Base-by-base conservation (phyloP, 306 rosid genomes). In the Dryas octopetala region DNA sequence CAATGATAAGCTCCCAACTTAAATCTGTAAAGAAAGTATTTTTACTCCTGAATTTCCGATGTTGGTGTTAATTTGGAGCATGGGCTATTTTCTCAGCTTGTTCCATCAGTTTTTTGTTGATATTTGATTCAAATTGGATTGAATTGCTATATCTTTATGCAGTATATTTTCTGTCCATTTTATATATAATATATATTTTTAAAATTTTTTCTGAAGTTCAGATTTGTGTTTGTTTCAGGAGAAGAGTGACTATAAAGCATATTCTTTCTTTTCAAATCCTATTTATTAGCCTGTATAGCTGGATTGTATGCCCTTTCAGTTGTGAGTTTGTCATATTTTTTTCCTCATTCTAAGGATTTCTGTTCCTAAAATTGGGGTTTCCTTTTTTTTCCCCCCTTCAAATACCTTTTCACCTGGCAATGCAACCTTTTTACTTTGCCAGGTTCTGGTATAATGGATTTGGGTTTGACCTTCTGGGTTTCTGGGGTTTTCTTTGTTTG, bases 381-480 rank as follows among this genome's bases (percentile, higher is more conserved):
- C 26, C 17, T 60, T 63, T 76, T 32, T 43, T 68, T 58, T 73
- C 9, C 3, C 15, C 44, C 48, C 38, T 26, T 3, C 2, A 19
- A 59, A 60, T 4, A 5, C 45, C 75, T n/a, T 64, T 65, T 71
- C 70, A 11, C 64, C 67, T 73, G 81, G 66, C 74, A 71, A 50
- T 10, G 46, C 44, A 44, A 53, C 15, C 62, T 65, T 57, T 57
- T 50, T 14, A 61, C 38, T 71, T 76, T 52, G 26, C 62, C 51
- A 17, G 68, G 68, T 71, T 58, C 45, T 52, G 48, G 71, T 66
- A 69, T 47, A 43, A 62, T 32, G 48, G 69, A 43, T 79, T 81
- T 26, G 77, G 70, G 48, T 75, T 68, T 71, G 72, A 71, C 70
- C 67, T 57, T 75, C 51, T 38, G 68, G 79, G 61, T 17, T 66